Evolutionary conservation across 768 basidiomycete species (phyloP), one percentile per base, ranked within the genome.

Genomic region (Terana coerulea): DNA sequence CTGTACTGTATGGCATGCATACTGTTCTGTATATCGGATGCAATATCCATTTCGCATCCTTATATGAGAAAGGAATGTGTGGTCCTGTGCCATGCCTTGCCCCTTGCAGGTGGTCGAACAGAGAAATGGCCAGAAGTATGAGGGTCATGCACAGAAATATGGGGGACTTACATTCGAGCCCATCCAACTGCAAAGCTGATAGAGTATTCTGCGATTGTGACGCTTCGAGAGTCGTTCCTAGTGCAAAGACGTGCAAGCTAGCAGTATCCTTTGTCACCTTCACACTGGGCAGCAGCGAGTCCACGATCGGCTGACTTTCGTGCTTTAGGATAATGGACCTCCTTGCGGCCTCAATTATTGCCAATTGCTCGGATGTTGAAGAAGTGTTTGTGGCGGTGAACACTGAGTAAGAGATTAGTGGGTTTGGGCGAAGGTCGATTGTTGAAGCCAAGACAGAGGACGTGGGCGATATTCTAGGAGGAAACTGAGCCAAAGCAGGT

Each of bases 341-440:
- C 53, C 87, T 75, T 3, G 80, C 84, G 14, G 67, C 55, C 59
- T 89, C 86, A 52, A 88, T 64, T 40, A 65, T 58, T 44, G 80
- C 76, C 36, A 71, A 56, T 60, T 51, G 61, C 35, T 54, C 67
- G 19, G 39, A 53, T 33, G 42, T 19, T 8, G 53, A 46, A 14
- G 57, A 58, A 37, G 58, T 62, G 25, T 58, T 56, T 24, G 58
- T 57, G 11, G 74, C 70, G 12, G 64, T 52, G 64, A 77, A 81
- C 49, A 74, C 70, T 29, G 72, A 69, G 57, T 75, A 82, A 19
- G 64, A 65, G 53, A 87, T 71, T 52, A 60, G 64, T 14, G 77
- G 61, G 52, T 72, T 54, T 15, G 62, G 50, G 0, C 79, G 79
- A 7, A 84, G 63, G 39, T 71, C 40, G 49, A 84, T 72, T 30